A percentile compares a stretch with the other conserved stretches of the same genome.
phyloP scores from a whole-genome alignment of 805 yeast genomes.

The Zygosaccharomyces pseudorouxii region DNA sequence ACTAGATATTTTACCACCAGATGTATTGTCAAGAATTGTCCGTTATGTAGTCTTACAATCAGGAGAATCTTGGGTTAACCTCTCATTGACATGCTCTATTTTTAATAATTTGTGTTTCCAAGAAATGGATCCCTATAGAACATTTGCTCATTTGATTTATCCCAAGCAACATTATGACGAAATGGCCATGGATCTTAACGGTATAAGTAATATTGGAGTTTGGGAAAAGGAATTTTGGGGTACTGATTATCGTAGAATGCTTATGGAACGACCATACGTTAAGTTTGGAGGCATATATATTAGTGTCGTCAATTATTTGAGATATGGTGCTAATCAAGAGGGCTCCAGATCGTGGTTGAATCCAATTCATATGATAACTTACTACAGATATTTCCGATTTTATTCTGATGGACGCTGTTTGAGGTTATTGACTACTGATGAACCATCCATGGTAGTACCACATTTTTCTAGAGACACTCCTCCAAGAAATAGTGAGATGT shows the following conservation, averaged over 20 bases:
- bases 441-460: conserved; percentile 66
- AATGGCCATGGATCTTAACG: conserved; percentile 38
- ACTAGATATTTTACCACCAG: conserved; percentile 49
- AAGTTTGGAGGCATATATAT: conserved; percentile 83
- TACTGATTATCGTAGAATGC: conserved; percentile 36
- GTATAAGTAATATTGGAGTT: conserved; percentile 34
- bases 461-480: conserved; percentile 38
- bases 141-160: conserved; percentile 47
- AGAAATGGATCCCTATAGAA: conserved; percentile 46
- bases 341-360: conserved; percentile 61
- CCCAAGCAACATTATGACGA: conserved; percentile 51
- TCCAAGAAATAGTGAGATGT: conserved; percentile 41
- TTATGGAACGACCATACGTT: conserved; percentile 61
- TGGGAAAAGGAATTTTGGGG: conserved; percentile 41
- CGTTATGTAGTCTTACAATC: conserved; percentile 43
- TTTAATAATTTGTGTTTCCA: conserved; percentile 56
- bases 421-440: conserved; percentile 63
- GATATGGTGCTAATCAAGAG: conserved; percentile 74
- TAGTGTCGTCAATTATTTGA: conserved; percentile 74
- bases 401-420: conserved; percentile 72
- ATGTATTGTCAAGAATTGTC: conserved; percentile 50
- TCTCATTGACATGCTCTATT: conserved; percentile 55
- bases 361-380: conserved; percentile 81
- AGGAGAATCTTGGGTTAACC: conserved; percentile 62
- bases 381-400: conserved; percentile 80